phyloP scores from a whole-genome alignment of 257 asterid species.

The Solanum ossicruentum region DNA sequence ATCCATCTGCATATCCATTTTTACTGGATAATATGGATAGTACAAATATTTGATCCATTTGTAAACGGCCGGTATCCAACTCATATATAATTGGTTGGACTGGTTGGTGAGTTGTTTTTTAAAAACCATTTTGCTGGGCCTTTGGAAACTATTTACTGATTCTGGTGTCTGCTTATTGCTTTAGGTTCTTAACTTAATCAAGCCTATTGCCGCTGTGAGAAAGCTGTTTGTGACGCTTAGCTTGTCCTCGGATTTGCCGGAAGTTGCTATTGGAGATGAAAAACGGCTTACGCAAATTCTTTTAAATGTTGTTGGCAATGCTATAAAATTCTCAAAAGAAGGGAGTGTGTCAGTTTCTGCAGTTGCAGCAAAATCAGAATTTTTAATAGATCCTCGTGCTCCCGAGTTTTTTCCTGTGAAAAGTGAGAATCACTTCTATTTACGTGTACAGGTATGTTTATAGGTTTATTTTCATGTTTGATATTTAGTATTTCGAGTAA shows the following conservation, averaged over 20 bases:
- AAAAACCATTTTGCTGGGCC: not conserved
- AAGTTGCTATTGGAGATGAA: constrained; percentile 79
- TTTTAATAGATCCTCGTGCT: constrained; percentile 61
- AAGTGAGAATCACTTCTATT: constrained; percentile 74
- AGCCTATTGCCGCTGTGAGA: constrained; percentile 87
- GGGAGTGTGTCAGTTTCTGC: constrained; percentile 78
- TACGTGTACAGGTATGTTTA: constrained; percentile 74
- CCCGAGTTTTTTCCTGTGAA: constrained; percentile 66
- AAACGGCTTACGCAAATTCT: constrained; percentile 84
- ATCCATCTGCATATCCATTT: not conserved
- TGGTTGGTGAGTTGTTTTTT: not conserved
- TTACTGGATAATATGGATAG: not conserved
- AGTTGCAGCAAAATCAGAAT: constrained; percentile 63
- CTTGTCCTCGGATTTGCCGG: constrained; percentile 71
- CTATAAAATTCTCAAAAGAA: constrained; percentile 88
- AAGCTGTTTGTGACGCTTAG: constrained; percentile 50
- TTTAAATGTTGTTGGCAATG: constrained; percentile 83
- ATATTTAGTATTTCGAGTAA: not conserved
- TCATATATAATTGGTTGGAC: not conserved
- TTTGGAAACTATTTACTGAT: constrained; percentile 8
- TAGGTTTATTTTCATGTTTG: not conserved
- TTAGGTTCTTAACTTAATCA: constrained; percentile 66
- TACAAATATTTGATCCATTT: not conserved
- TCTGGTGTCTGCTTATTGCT: constrained; percentile 10
- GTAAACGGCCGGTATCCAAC: not conserved